Evolutionary conservation across 2,329 filamentous ascomycete genomes (phyloP), one percentile per base, ranked within the genome.

Genomic region (Diplodia sapinea): DNA sequence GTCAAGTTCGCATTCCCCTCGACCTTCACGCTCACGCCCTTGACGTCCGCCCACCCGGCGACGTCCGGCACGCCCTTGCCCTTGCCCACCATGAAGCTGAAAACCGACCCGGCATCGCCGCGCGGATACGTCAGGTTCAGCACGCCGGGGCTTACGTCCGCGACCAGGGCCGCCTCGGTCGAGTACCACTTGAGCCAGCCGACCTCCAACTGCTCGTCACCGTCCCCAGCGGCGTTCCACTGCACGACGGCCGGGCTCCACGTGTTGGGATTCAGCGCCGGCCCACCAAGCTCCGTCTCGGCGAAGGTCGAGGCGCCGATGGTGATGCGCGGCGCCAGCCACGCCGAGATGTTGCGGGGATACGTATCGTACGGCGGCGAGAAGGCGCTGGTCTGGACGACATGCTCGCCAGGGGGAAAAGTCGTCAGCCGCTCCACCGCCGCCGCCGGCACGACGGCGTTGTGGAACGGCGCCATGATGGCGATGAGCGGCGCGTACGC

Each of bases 211-310:
- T n/a, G n/a, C n/a, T n/a, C n/a, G n/a, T n/a, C n/a, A n/a, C n/a
- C n/a, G n/a, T n/a, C n/a, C 76, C 62, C 74, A 0, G 71, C 73
- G 17, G 76, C 63, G 11, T 79, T 73, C 88, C 87, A 89, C 71
- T 89, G 87, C 0, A 86, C 81, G 6, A 89, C 83, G 0, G 85
- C 84, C 0, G 87, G 87, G 68, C 85, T 88, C 74, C 87, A 89
- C 0, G 84, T 82, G 7, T 74, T 79, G 5, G 82, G 81, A 52
- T 84, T 85, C 62, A 80, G 80, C 1, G 82, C 79, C 5, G 84
- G 83, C 0, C 87, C 88, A 11, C 87, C 87, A 6, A 88, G 74
- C 1, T 82, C 81, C 51, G 80, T 83, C 74, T 89, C 83, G 13
- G 84, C 80, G 70, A 87, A 88, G 0, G 85, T 84, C 72, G 87